Conservation (phyloP, 331 rosid species). For the Dryas integrifolia region DNA sequence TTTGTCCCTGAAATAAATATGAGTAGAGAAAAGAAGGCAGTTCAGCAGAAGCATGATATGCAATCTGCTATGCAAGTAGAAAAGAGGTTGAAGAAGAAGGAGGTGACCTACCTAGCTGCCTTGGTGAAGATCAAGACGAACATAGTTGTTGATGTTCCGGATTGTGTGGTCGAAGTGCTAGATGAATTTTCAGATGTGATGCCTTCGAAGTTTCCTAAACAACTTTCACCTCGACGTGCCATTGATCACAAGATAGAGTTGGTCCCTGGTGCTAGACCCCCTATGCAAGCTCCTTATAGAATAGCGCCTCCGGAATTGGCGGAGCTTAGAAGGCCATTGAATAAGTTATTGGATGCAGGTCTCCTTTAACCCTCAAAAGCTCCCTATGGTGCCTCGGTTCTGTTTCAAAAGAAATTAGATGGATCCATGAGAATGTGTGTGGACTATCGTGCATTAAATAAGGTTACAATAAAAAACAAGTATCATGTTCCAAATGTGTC, state of each 20-base stretch:
- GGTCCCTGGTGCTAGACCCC: background rate
- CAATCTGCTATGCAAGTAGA: too few species aligned
- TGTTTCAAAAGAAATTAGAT: background rate
- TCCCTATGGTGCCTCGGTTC: background rate
- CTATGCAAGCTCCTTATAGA: background rate
- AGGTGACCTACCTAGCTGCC: too few species aligned
- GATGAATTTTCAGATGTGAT: background rate
- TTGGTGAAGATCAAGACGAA: too few species aligned
- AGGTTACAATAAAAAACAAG: constrained; percentile 7
- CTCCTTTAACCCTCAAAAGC: background rate
- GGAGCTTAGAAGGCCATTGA: background rate
- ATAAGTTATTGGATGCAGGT: background rate
- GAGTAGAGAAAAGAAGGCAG: too few species aligned
- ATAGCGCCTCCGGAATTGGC: background rate
- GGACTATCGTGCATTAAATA: background rate
- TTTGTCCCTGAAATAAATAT: background rate
- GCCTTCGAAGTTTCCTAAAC: background rate
- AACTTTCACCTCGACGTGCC: background rate
- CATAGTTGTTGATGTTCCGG: too few species aligned
- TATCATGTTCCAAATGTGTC: background rate
- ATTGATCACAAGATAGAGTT: constrained; percentile 14
- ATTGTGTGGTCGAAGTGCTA: too few species aligned
- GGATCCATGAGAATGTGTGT: background rate
- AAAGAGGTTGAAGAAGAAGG: too few species aligned
- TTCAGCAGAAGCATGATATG: too few species aligned